phyloP scores from a whole-genome alignment of 2,329 filamentous ascomycete genomes.

The Juglanconis juglandina region DNA sequence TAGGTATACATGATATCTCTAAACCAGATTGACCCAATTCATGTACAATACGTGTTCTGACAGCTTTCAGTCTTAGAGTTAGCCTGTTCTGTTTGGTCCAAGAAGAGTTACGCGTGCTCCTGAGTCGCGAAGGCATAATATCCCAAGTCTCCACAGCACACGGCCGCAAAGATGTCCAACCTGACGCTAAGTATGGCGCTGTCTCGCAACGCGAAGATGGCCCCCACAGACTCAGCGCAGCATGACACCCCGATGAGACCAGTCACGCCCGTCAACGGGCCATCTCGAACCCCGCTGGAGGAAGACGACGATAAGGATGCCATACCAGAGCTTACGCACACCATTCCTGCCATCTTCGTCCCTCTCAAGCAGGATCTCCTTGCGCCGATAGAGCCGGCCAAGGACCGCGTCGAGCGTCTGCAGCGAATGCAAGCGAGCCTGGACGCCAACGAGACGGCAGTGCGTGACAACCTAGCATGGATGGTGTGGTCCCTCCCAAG shows the following conservation, averaged over 20 bases:
- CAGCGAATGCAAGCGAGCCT: constrained; percentile 28
- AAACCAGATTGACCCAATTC: too few relatives aligned
- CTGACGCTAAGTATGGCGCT: neutral
- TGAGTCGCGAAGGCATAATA: neutral
- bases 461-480: constrained; percentile 30
- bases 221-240: neutral
- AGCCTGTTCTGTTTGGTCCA: too few relatives aligned
- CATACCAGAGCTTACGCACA: constrained; percentile 26
- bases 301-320: constrained; percentile 11
- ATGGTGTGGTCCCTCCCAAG: constrained; percentile 16
- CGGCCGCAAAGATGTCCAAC: neutral
- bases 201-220: neutral
- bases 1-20: too few relatives aligned
- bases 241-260: neutral
- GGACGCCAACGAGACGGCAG: constrained; percentile 28
- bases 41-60: too few relatives aligned
- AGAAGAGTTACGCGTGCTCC: neutral
- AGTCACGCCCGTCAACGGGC: neutral
- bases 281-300: neutral
- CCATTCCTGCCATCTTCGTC: constrained; percentile 31
- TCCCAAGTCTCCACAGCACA: neutral
- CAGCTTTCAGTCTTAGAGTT: too few relatives aligned
- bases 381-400: constrained; percentile 23
- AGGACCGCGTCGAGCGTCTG: constrained; percentile 27
- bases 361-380: constrained; percentile 31